Conservation (phyloP, 768 basidiomycete species). For the Psilocybe cubensis region DNA sequence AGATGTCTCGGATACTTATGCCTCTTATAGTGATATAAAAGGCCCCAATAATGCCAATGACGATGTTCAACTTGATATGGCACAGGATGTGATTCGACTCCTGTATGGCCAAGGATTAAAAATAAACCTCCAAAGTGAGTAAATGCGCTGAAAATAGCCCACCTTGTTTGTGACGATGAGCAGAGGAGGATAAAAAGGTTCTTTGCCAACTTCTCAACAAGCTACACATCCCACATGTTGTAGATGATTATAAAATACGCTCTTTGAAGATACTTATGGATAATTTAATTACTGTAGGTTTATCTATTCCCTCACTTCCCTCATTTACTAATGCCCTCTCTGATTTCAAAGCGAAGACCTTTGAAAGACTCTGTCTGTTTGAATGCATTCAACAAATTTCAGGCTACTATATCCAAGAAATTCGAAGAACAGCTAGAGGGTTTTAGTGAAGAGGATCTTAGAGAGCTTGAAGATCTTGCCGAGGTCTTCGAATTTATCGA, state of each 20-base stretch:
- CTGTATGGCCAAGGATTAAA: constrained; percentile 44
- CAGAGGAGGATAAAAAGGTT: constrained; percentile 71
- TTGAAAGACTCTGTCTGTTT: constrained; percentile 59
- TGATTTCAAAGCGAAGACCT: constrained; percentile 37
- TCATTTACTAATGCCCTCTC: background rate
- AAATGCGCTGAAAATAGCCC: background rate
- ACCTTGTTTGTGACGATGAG: background rate
- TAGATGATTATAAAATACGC: constrained; percentile 71
- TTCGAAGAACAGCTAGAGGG: constrained; percentile 71
- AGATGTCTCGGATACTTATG: background rate
- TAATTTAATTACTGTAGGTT: constrained; percentile 57
- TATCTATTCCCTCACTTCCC: background rate
- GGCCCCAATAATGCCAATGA: constrained; percentile 25
- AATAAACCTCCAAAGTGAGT: constrained; percentile 28
- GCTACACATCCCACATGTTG: constrained; percentile 68
- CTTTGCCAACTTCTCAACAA: constrained; percentile 67
- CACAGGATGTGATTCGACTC: constrained; percentile 51
- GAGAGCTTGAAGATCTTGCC: constrained; percentile 63
- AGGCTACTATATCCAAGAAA: constrained; percentile 65
- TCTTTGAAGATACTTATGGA: constrained; percentile 64
- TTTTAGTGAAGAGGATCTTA: constrained; percentile 73
- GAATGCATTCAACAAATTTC: constrained; percentile 77
- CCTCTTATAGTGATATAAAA: constrained; percentile 14
- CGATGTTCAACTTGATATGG: constrained; percentile 56
- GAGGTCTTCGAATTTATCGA: constrained; percentile 74